phyloP scores from a whole-genome alignment of 2,329 filamentous ascomycete species.

The Parafenestella ontariensis region DNA sequence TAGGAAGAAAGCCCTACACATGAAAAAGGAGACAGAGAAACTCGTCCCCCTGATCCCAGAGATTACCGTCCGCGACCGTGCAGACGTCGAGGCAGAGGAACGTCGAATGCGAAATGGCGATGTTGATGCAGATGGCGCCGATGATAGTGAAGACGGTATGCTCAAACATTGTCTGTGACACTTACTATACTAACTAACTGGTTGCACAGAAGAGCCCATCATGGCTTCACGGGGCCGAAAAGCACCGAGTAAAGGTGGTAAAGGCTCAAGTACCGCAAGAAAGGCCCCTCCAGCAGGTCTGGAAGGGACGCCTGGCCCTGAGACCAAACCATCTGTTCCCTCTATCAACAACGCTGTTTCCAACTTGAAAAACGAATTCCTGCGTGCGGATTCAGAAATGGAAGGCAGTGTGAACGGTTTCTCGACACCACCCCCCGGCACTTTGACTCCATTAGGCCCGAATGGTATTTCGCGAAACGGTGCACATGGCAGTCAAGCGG shows the following conservation, averaged over 20 bases:
- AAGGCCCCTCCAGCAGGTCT: conserved; percentile 76
- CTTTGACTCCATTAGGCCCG: conserved; percentile 75
- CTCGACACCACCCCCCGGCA: conserved; percentile 79
- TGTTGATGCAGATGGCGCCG: conserved; percentile 79
- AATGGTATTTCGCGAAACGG: conserved; percentile 70
- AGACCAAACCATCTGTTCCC: conserved; percentile 75
- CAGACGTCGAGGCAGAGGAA: conserved; percentile 79
- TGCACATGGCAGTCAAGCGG: conserved; percentile 71
- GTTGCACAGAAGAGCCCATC: conserved; percentile 73
- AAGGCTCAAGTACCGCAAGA: conserved; percentile 67
- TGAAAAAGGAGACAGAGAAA: conserved; percentile 98
- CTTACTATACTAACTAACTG: conserved; percentile 2
- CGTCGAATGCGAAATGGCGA: conserved; percentile 84
- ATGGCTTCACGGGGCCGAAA: conserved; percentile 96
- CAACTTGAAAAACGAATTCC: conserved; percentile 60
- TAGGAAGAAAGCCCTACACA: conserved; percentile 90
- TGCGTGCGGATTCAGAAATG: conserved; percentile 76
- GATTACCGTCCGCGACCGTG: conserved; percentile 85
- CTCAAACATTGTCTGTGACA: not conserved
- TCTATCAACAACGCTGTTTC: conserved; percentile 58
- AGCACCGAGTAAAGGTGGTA: conserved; percentile 78
- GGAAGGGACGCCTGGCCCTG: conserved; percentile 78
- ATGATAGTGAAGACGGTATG: conserved; percentile 83
- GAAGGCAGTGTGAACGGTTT: conserved; percentile 86
- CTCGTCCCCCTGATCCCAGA: conserved; percentile 94